Conservation (phyloP, 352 stramenopile species). For the Phytopythium vexans region DNA sequence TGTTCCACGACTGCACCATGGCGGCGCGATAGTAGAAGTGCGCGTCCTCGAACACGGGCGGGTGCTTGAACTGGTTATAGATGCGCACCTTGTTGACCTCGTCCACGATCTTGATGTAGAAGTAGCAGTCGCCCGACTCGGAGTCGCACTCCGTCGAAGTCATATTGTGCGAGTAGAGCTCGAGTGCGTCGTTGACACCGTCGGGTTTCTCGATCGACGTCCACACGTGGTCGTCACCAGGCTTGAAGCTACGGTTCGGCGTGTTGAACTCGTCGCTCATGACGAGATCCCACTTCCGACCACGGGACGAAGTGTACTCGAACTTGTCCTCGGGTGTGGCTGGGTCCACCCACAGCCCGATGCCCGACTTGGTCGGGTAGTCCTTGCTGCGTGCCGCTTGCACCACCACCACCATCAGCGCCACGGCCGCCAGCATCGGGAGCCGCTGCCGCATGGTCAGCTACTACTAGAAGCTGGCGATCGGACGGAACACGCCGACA, state of each 20-base stretch:
- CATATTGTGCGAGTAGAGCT: slow-evolving; percentile 86
- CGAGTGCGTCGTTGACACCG: slow-evolving; percentile 74
- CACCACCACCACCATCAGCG: background rate
- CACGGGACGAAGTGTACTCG: slow-evolving; percentile 31
- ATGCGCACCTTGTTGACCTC: slow-evolving; percentile 14
- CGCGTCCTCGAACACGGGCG: slow-evolving; percentile 17
- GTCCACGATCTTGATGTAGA: slow-evolving; percentile 29
- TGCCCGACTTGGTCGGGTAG: slow-evolving; percentile 35
- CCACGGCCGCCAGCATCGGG: background rate
- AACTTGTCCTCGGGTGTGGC: slow-evolving; percentile 27
- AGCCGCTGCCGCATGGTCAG: too few species aligned
- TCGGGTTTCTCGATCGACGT: slow-evolving; percentile 90
- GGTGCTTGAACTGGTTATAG: slow-evolving; percentile 25
- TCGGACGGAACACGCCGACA: too few species aligned
- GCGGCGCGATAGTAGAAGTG: slow-evolving; percentile 42
- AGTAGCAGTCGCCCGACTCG: slow-evolving; percentile 25
- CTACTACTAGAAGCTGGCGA: too few species aligned
- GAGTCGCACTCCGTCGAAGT: slow-evolving; percentile 27
- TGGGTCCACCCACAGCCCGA: slow-evolving; percentile 46
- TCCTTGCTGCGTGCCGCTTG: slow-evolving; percentile 1
- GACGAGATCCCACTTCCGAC: slow-evolving; percentile 36
- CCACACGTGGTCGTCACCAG: slow-evolving; percentile 85
- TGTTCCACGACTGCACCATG: slow-evolving; percentile 91
- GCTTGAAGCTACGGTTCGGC: slow-evolving; percentile 64
- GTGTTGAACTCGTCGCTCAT: slow-evolving; percentile 91